Percentiles rank a stretch among this genome's conserved stretches.
These are phyloP conservation scores for Penicillium brevicompactum DNA, from an alignment of 2,329 filamentous ascomycete genomes.

Conservation along the genomic window DNA sequence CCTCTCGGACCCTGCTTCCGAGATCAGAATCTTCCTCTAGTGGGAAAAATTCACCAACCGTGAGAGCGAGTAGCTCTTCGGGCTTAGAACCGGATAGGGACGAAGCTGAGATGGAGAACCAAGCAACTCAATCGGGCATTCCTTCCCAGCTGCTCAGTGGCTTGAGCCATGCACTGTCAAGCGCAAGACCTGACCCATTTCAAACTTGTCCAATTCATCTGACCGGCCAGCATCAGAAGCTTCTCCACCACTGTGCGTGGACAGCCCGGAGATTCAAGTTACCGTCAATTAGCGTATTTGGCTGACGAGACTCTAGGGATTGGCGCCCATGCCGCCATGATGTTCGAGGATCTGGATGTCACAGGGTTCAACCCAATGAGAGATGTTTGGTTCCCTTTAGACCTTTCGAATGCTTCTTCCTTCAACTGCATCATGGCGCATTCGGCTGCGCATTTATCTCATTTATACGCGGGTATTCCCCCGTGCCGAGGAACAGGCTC, in stretches of 20 bases:
- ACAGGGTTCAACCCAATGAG: constrained; percentile 42
- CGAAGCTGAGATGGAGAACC: too few species aligned
- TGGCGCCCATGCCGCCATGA: constrained; percentile 34
- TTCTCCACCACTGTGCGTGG: constrained; percentile 41
- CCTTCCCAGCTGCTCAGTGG: constrained; percentile 25
- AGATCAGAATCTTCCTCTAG: too few species aligned
- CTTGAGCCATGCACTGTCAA: constrained; percentile 32
- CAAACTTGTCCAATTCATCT: constrained; percentile 38
- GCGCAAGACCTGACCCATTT: constrained; percentile 37
- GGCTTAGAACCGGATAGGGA: too few species aligned
- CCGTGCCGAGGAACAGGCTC: constrained; percentile 28
- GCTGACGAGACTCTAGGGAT: constrained; percentile 26
- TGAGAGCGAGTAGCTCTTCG: too few species aligned
- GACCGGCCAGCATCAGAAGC: constrained; percentile 37
- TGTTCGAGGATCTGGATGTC: constrained; percentile 32
- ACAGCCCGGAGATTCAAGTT: not conserved
- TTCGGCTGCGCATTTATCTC: constrained; percentile 42
- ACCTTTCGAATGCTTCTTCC: constrained; percentile 45
- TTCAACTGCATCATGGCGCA: constrained; percentile 48
- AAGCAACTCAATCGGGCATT: too few species aligned
- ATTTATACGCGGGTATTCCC: constrained; percentile 32
- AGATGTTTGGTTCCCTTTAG: constrained; percentile 45
- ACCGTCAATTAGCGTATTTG: too few species aligned
- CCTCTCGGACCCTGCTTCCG: too few species aligned
- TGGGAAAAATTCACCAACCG: too few species aligned